phyloP scores from a whole-genome alignment of 495 filamentous ascomycete genomes.

The Penicillium daleae region DNA sequence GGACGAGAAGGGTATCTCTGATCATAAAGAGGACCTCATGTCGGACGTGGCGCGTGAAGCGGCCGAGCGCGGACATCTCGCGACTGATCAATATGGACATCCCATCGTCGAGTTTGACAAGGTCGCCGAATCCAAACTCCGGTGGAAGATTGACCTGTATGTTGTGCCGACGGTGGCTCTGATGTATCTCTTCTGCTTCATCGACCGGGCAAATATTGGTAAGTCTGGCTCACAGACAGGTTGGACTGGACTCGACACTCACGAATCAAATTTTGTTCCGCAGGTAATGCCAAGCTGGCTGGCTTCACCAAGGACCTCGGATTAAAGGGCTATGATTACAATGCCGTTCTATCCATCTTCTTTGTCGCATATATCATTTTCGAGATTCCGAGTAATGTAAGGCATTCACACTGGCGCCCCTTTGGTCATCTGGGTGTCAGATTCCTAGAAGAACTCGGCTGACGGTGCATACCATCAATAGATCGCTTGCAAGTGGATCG shows the following conservation, averaged over 20 bases:
- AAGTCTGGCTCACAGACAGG: constrained; percentile 3
- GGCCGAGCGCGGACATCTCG: constrained; percentile 61
- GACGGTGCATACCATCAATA: background rate
- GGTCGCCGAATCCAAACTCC: constrained; percentile 57
- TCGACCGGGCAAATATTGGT: constrained; percentile 67
- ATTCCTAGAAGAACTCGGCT: background rate
- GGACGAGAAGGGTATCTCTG: constrained; percentile 30
- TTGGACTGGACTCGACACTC: constrained; percentile 8
- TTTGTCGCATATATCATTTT: constrained; percentile 77
- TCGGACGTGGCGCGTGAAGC: constrained; percentile 42
- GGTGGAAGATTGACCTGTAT: constrained; percentile 51
- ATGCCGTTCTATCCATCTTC: constrained; percentile 68
- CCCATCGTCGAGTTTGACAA: constrained; percentile 62
- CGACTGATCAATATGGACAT: constrained; percentile 64
- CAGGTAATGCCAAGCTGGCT: constrained; percentile 43
- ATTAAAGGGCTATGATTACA: constrained; percentile 63
- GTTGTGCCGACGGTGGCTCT: constrained; percentile 52
- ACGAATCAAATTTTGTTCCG: constrained; percentile 5
- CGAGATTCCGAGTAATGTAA: constrained; percentile 75
- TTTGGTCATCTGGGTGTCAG: background rate
- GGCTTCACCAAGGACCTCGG: constrained; percentile 51
- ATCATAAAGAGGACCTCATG: constrained; percentile 30
- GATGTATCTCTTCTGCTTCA: constrained; percentile 58
- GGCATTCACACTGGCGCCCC: too few relatives aligned
- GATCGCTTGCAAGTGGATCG: constrained; percentile 51